These are phyloP conservation scores for Plasmodiophora brassicae DNA, from an alignment of 208 protist species.

Conservation along the genomic window DNA sequence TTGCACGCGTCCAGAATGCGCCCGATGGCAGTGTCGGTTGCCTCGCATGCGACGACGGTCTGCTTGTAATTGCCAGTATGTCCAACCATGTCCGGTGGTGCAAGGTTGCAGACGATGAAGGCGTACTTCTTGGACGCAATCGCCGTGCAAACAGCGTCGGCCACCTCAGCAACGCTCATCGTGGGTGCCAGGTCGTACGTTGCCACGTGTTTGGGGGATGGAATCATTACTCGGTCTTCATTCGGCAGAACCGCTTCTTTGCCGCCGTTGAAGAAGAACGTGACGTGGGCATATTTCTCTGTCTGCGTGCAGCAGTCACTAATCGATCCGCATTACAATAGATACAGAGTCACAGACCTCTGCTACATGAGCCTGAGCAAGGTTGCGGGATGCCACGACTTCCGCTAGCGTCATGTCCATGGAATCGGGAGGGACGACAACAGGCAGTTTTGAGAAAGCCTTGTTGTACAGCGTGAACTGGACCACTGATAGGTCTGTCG, in stretches of 20 bases:
- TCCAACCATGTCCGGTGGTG: slow-evolving; percentile 63
- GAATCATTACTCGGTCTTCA: slow-evolving; percentile 51
- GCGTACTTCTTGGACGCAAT: slow-evolving; percentile 44
- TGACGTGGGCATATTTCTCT: slow-evolving; percentile 64
- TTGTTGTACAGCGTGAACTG: slow-evolving; percentile 50
- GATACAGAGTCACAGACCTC: slow-evolving; percentile 33
- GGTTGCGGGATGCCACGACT: slow-evolving; percentile 29
- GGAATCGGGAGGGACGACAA: slow-evolving; percentile 40
- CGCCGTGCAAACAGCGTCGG: slow-evolving; percentile 40
- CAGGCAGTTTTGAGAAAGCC: background rate
- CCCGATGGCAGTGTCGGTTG: slow-evolving; percentile 47
- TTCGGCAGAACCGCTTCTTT: slow-evolving; percentile 39
- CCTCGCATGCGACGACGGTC: slow-evolving; percentile 16
- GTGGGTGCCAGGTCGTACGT: slow-evolving; percentile 58
- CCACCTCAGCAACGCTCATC: slow-evolving; percentile 59
- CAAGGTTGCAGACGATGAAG: slow-evolving; percentile 64
- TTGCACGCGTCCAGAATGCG: slow-evolving; percentile 50
- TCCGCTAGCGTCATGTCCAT: slow-evolving; percentile 48
- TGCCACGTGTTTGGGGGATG: slow-evolving; percentile 57
- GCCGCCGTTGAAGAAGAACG: slow-evolving; percentile 67
- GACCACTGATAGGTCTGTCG: slow-evolving; percentile 28
- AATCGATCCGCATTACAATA: background rate
- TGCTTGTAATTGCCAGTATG: slow-evolving; percentile 61
- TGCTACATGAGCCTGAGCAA: slow-evolving; percentile 50
- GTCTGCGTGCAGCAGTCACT: slow-evolving; percentile 47